Conservation (phyloP, 352 stramenopile genomes). For the Achlya hypogyna region DNA sequence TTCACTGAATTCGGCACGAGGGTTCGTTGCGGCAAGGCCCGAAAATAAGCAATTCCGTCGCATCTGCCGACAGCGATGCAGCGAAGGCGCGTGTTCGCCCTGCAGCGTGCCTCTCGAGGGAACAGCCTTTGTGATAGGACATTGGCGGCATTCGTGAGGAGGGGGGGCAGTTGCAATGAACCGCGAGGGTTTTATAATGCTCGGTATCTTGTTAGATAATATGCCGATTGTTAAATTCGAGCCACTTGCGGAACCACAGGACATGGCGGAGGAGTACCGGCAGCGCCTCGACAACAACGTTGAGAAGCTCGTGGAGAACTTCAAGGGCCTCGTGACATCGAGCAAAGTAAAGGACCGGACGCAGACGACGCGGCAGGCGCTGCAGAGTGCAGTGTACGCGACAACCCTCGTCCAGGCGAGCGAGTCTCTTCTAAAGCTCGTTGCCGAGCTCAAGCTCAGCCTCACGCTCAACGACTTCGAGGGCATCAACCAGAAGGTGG, state of each 20-base stretch:
- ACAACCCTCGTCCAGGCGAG: slow-evolving; percentile 72
- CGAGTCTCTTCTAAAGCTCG: slow-evolving; percentile 69
- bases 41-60: too few species aligned
- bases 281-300: slow-evolving; percentile 82
- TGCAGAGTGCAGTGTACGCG: slow-evolving; percentile 75
- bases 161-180: too few species aligned
- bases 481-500: slow-evolving; percentile 79
- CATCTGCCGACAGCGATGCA: too few species aligned
- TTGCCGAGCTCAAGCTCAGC: slow-evolving; percentile 76
- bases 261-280: slow-evolving; percentile 76
- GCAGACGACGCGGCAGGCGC: slow-evolving; percentile 69
- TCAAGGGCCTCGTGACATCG: slow-evolving; percentile 73
- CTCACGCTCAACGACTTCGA: slow-evolving; percentile 74
- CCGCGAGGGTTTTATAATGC: too few species aligned
- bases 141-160: too few species aligned
- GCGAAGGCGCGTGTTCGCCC: too few species aligned
- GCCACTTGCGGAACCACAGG: not conserved
- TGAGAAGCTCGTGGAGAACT: slow-evolving; percentile 84
- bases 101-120: too few species aligned
- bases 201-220: too few species aligned
- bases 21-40: too few species aligned
- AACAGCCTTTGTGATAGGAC: too few species aligned
- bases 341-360: slow-evolving; percentile 73
- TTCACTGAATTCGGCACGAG: not conserved
- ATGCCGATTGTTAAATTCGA: not conserved